Conservation (phyloP, 108 stramenopile genomes). For the Bacterosira constricta region DNA sequence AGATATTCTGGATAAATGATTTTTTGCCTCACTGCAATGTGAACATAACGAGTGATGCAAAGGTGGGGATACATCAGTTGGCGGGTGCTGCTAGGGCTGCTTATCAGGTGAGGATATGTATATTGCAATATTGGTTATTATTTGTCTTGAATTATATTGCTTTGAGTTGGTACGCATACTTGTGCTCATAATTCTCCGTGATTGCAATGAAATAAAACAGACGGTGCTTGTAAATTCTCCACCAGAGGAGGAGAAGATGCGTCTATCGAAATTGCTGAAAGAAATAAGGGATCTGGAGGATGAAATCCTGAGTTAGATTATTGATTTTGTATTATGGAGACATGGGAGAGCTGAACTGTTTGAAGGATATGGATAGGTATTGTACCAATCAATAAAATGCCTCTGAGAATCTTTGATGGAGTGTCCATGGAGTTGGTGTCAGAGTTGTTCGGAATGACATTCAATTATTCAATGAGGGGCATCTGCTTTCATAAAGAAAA, state of each 20-base stretch:
- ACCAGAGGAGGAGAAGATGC: constrained; percentile 59
- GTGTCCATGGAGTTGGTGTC: too few species aligned
- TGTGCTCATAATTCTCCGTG: background rate
- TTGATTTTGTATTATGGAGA: too few species aligned
- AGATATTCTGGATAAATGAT: constrained; percentile 56
- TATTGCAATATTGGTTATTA: background rate
- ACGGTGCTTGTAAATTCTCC: constrained; percentile 78
- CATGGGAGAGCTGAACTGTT: too few species aligned
- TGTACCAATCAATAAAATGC: too few species aligned
- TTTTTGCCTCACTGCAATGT: constrained; percentile 81
- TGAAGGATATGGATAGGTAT: too few species aligned
- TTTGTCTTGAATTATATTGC: too few species aligned
- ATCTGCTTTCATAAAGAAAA: too few species aligned
- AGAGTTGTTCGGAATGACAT: too few species aligned
- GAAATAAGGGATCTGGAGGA: constrained; percentile 71
- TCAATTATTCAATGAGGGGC: too few species aligned
- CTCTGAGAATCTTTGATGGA: too few species aligned
- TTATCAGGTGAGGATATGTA: constrained; percentile 51
- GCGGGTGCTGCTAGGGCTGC: constrained; percentile 82
- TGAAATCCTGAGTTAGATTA: constrained; percentile 46
- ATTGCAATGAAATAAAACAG: background rate
- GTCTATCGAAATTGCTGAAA: constrained; percentile 51
- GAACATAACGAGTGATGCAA: constrained; percentile 80
- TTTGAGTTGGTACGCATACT: too few species aligned
- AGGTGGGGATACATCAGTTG: constrained; percentile 80